Conservation (phyloP, 129 eudicot species). For the Rutidosis leptorrhynchoides region DNA sequence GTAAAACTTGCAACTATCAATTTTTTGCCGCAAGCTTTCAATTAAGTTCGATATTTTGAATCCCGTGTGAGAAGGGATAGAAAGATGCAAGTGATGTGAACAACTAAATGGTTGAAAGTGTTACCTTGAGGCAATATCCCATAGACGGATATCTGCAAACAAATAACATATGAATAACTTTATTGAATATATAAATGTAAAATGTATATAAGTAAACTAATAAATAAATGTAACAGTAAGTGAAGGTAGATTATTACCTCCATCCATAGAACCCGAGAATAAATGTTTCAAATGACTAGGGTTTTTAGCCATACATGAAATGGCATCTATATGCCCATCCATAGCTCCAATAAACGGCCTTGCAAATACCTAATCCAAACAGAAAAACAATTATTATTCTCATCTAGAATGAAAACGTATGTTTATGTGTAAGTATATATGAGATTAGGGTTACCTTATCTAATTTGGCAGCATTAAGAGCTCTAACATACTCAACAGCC, state of each 20-base stretch:
- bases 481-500: slow-evolving; percentile 90
- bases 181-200: neutral
- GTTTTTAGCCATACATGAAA: slow-evolving; percentile 85
- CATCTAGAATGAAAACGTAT: neutral
- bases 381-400: neutral
- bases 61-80: neutral
- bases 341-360: slow-evolving; percentile 90
- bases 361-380: slow-evolving; percentile 60
- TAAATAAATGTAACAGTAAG: neutral
- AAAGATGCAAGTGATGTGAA: neutral
- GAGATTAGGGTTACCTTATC: slow-evolving; percentile 55
- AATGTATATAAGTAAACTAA: neutral
- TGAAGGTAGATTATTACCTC: slow-evolving; percentile 49
- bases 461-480: slow-evolving; percentile 86
- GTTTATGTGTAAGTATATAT: neutral
- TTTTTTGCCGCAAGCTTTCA: neutral
- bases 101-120: slow-evolving; percentile 4
- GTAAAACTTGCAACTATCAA: neutral
- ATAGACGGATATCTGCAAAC: slow-evolving; percentile 87
- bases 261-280: slow-evolving; percentile 93
- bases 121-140: slow-evolving; percentile 98
- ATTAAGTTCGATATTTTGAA: neutral
- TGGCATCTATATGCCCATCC: slow-evolving; percentile 89
- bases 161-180: no score
- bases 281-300: slow-evolving; percentile 73